Percentiles rank a stretch among this genome's conserved stretches.
Evolutionary conservation across 2,329 filamentous ascomycete genomes (phyloP).

Genomic region (Colletotrichum eremochloae): DNA sequence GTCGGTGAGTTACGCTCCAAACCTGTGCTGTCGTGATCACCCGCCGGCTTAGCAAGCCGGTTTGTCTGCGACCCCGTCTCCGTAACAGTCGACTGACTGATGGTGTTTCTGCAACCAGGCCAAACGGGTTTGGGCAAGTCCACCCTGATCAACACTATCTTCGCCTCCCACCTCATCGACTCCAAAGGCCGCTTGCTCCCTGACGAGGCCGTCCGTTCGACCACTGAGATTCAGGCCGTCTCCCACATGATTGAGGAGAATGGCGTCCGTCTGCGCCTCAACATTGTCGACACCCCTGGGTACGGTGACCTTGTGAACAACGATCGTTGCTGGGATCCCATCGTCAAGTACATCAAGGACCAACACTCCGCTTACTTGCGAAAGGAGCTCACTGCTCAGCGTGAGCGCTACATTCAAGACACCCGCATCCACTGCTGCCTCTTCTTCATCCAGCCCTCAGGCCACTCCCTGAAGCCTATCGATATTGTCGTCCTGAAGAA

Average conservation of each 20-base stretch:
- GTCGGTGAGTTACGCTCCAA: conserved; percentile 79
- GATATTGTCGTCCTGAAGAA: conserved; percentile 99
- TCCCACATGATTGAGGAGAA: conserved; percentile 99
- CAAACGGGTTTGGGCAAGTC: conserved; percentile 99
- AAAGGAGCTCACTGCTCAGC: conserved; percentile 99
- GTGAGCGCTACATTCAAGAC: conserved; percentile 99
- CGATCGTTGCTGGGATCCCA: conserved; percentile 99
- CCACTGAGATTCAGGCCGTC: conserved; percentile 97
- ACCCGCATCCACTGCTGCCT: conserved; percentile 99
- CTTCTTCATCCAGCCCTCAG: conserved; percentile 99
- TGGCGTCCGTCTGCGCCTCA: conserved; percentile 94
- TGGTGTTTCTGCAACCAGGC: conserved; percentile 65
- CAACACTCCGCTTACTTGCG: conserved; percentile 99
- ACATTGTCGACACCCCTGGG: conserved; percentile 98
- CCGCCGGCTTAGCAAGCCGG: neutral
- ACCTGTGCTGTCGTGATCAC: neutral
- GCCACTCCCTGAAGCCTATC: conserved; percentile 98
- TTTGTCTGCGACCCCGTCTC: conserved; percentile 24
- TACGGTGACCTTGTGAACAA: conserved; percentile 99
- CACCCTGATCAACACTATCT: conserved; percentile 99
- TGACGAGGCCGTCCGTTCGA: conserved; percentile 92
- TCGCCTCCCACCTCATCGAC: conserved; percentile 98
- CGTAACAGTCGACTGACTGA: conserved; percentile 22
- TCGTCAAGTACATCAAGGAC: conserved; percentile 99
- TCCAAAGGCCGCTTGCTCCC: conserved; percentile 95